phyloP scores from a whole-genome alignment of 352 stramenopile genomes.

The Phytophthora pisi region DNA sequence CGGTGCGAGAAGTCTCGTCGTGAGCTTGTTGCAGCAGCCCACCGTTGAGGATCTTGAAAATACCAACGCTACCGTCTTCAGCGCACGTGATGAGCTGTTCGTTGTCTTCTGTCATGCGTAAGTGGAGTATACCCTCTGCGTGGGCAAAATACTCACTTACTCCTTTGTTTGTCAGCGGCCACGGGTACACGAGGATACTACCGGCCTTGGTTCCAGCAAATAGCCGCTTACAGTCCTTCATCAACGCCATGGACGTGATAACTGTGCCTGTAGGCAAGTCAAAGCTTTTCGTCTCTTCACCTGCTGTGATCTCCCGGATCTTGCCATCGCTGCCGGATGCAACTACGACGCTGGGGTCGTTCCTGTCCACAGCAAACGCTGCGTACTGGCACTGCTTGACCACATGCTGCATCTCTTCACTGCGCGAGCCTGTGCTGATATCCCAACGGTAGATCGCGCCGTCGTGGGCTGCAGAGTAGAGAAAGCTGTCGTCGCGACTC shows the following conservation, averaged over 20 bases:
- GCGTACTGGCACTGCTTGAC: constrained; percentile 83
- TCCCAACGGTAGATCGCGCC: constrained; percentile 86
- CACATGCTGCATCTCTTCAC: constrained; percentile 76
- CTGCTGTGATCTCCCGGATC: constrained; percentile 63
- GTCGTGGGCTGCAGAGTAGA: constrained; percentile 82
- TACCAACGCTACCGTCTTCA: constrained; percentile 65
- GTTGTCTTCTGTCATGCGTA: constrained; percentile 79
- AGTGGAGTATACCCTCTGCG: constrained; percentile 60
- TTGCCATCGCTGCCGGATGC: constrained; percentile 69
- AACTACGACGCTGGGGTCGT: constrained; percentile 57
- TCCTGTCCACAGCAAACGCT: constrained; percentile 55
- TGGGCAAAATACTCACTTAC: constrained; percentile 62
- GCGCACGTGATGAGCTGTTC: constrained; percentile 57
- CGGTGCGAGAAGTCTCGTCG: constrained; percentile 1
- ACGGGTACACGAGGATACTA: constrained; percentile 64
- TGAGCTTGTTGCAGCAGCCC: constrained; percentile 14
- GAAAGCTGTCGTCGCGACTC: constrained; percentile 71
- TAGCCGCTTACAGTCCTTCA: constrained; percentile 62
- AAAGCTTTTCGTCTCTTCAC: constrained; percentile 61
- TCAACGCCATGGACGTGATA: constrained; percentile 65
- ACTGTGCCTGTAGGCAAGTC: constrained; percentile 48
- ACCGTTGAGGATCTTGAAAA: constrained; percentile 56
- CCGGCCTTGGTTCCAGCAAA: constrained; percentile 74
- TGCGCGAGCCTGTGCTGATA: constrained; percentile 53
- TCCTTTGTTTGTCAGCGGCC: constrained; percentile 55